Percentiles rank a stretch among this genome's conserved stretches.
Conservation (phyloP, 2,329 filamentous ascomycete genomes). For the Lachnellula willkommii region DNA sequence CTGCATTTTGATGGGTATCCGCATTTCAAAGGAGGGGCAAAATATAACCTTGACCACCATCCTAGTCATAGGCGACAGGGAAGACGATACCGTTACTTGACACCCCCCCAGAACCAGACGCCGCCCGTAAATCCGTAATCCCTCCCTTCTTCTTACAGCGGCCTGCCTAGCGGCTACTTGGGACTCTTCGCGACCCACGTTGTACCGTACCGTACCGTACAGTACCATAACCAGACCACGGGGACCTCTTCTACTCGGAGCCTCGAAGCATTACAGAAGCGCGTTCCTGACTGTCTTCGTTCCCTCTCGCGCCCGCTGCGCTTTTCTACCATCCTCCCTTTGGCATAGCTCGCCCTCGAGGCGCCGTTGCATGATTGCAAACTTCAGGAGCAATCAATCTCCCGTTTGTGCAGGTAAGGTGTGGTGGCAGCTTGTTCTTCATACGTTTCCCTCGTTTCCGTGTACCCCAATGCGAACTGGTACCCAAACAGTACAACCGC, state of each 20-base stretch:
- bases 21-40: constrained; percentile 13
- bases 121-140: background rate
- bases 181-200: background rate
- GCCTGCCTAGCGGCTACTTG: constrained; percentile 11
- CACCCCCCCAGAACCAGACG: constrained; percentile 13
- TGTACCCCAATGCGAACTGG: constrained; percentile 9
- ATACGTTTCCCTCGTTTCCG: constrained; percentile 5
- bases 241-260: constrained; percentile 5
- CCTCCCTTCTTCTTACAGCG: constrained; percentile 9
- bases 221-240: constrained; percentile 12
- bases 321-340: background rate
- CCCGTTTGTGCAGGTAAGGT: constrained; percentile 21
- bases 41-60: constrained; percentile 8
- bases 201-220: constrained; percentile 6
- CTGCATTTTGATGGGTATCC: constrained; percentile 4
- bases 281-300: constrained; percentile 9
- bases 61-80: constrained; percentile 10
- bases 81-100: constrained; percentile 21
- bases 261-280: constrained; percentile 10
- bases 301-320: constrained; percentile 10
- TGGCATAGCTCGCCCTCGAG: constrained; percentile 1
- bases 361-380: constrained; percentile 14
- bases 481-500: constrained; percentile 11
- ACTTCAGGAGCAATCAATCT: constrained; percentile 16
- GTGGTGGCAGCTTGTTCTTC: constrained; percentile 7